phyloP scores from a whole-genome alignment of 1,284 basidiomycete genomes.

The Fomes fomentarius region DNA sequence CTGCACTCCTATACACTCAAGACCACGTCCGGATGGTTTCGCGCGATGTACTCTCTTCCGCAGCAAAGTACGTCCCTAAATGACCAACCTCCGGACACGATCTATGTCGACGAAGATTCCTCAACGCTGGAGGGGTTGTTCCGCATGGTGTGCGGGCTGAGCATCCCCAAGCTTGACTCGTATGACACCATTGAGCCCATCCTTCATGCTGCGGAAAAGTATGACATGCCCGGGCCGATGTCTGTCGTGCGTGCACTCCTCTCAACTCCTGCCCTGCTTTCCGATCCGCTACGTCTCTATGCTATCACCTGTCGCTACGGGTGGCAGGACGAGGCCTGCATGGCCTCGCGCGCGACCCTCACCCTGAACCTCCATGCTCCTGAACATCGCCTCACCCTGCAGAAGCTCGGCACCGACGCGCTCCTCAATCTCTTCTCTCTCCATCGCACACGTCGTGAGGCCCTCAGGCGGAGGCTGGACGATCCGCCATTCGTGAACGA shows the following conservation, averaged over 20 bases:
- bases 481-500: constrained; percentile 62
- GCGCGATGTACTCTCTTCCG: constrained; percentile 60
- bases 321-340: constrained; percentile 56
- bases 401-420: constrained; percentile 51
- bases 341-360: constrained; percentile 47
- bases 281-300: constrained; percentile 59
- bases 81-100: constrained; percentile 38
- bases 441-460: constrained; percentile 52
- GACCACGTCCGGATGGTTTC: constrained; percentile 67
- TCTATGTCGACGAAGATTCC: constrained; percentile 60
- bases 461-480: constrained; percentile 49
- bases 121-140: constrained; percentile 56
- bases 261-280: constrained; percentile 49
- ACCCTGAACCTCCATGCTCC: constrained; percentile 51
- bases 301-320: constrained; percentile 57
- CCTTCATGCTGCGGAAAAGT: constrained; percentile 65
- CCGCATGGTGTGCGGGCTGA: constrained; percentile 59
- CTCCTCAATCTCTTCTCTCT: constrained; percentile 55
- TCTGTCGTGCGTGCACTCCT: constrained; percentile 58
- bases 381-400: constrained; percentile 45
- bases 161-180: constrained; percentile 49
- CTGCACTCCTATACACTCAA: constrained; percentile 60
- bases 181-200: constrained; percentile 57
- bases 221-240: constrained; percentile 65
- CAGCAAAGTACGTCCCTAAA: constrained; percentile 33